Evolutionary conservation across 208 protist species (phyloP).

Genomic region (Trichomonas tenax): DNA sequence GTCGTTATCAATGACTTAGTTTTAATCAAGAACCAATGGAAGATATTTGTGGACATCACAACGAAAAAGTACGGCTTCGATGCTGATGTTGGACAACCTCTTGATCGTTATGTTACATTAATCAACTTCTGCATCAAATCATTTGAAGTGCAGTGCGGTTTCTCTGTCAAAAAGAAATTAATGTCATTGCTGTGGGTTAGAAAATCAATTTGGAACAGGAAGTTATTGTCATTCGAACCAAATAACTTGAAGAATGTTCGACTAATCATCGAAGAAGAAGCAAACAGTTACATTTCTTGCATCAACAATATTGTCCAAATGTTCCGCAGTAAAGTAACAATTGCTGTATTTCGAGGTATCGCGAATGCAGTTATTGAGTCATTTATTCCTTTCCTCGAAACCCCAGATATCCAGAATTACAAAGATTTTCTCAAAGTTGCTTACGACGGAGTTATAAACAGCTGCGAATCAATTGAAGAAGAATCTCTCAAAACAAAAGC

Average conservation of each 20-base stretch:
- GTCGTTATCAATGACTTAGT: neutral
- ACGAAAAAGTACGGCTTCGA: neutral
- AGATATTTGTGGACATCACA: neutral
- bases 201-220: neutral
- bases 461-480: neutral
- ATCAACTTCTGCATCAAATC: neutral
- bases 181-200: neutral
- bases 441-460: neutral
- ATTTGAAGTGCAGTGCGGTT: neutral
- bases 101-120: neutral
- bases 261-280: neutral
- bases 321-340: neutral
- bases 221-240: neutral
- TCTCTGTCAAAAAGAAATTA: neutral
- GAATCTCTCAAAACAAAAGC: neutral
- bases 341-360: neutral
- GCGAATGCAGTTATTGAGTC: neutral
- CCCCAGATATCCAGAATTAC: neutral
- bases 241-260: neutral
- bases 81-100: neutral
- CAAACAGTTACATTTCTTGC: neutral
- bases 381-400: neutral
- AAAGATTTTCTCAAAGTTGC: neutral
- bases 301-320: neutral
- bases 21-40: neutral